phyloP scores from a whole-genome alignment of 352 stramenopile genomes.

The Aphanomyces stellatus region DNA sequence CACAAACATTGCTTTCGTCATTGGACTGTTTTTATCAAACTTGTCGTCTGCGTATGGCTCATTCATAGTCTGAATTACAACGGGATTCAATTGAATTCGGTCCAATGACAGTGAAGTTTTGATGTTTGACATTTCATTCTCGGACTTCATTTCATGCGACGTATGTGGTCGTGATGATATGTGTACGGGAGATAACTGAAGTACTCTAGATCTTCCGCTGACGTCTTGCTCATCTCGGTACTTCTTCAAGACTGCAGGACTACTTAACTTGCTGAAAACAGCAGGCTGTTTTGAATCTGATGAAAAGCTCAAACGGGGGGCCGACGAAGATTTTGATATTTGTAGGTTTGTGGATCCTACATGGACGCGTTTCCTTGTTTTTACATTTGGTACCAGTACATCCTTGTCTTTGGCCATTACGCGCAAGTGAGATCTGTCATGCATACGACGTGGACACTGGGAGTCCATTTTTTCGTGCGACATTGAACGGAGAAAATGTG shows the following conservation, averaged over 20 bases:
- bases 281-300: not conserved
- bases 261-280: not conserved
- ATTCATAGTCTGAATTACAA: not conserved
- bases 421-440: not conserved
- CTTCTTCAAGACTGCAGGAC: not conserved
- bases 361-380: slow-evolving; percentile 47
- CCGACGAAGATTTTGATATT: not conserved
- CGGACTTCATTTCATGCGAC: not conserved
- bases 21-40: not conserved
- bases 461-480: too few relatives aligned
- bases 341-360: slow-evolving; percentile 61
- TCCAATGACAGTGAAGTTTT: not conserved
- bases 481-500: too few relatives aligned
- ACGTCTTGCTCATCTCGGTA: not conserved
- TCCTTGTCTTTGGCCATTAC: not conserved
- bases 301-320: not conserved
- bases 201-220: not conserved
- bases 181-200: not conserved
- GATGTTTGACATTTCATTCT: too few relatives aligned
- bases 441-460: not conserved
- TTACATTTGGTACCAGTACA: not conserved
- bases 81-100: not conserved
- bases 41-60: not conserved
- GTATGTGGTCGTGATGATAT: not conserved
- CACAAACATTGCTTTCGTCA: slow-evolving; percentile 23